Base-by-base conservation (phyloP, 345 rosid genomes). In the Eucalyptus pauciflora region DNA sequence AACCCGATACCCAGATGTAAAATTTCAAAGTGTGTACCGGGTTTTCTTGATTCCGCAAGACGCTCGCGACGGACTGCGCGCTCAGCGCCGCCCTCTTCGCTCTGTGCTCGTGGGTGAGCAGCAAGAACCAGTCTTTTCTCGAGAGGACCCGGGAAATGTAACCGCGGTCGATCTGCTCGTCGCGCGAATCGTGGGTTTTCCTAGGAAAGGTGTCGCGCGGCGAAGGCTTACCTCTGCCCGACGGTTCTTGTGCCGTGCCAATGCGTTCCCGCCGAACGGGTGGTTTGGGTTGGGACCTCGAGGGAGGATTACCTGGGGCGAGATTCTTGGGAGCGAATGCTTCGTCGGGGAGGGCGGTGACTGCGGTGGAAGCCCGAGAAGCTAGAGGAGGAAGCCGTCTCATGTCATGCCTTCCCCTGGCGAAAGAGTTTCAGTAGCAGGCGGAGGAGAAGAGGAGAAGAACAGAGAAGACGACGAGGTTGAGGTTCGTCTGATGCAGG, bases 21-120 rank as follows among this genome's bases (percentile, higher is more conserved):
- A 96, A 94, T 60, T 94, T 93, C 90, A 96, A 90, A 86, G 96
- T 71, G 45, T 89, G 89, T 41, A 95, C 86, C 29, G 98, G 96
- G 92, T 95, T 94, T 43, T 95, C 96, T 89, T 95, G 98, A 90
- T 95, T 96, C 91, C 96, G 99, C 91, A 96, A 88, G 37, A 97
- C 86, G 88, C 98, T 95, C 50, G 93, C 92, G 14, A 93, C 87
- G 91, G 93, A 92, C 90, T 91, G 96, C 90, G 97, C 85, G 64
- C 91, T 91, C 54, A 97, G 91, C 64, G 80, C 87, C 16, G 95
- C 91, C 90, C 97, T 93, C 89, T 87, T 91, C n/a, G 96, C 92
- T 86, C 88, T 92, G 8, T 93, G 86, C 91, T 96, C 98, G 43
- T 94, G 97, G 91, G 90, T 94, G 14, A 96, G 93, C 85, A 96